phyloP scores from a whole-genome alignment of 1,139 yeast genomes.

The Saccharomyces hybrid region DNA sequence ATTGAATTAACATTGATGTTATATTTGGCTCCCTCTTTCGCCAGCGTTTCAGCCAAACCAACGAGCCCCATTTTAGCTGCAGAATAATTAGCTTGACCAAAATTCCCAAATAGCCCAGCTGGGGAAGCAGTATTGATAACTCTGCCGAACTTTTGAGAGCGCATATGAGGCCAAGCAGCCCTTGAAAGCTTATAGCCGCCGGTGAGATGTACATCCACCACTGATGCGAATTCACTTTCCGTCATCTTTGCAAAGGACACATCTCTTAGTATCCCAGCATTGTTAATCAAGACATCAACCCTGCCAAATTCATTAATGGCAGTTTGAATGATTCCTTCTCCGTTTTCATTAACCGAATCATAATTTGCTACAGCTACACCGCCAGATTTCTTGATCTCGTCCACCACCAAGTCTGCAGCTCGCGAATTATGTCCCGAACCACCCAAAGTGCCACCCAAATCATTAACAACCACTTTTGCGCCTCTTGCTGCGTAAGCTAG shows the following conservation, averaged over 20 bases:
- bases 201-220: slow-evolving; percentile 77
- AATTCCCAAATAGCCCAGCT: slow-evolving; percentile 93
- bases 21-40: slow-evolving; percentile 84
- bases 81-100: slow-evolving; percentile 93
- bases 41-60: slow-evolving; percentile 88
- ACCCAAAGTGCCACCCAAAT: slow-evolving; percentile 74
- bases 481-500: slow-evolving; percentile 82
- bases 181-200: slow-evolving; percentile 82
- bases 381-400: slow-evolving; percentile 65
- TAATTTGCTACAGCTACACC: slow-evolving; percentile 91
- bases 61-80: slow-evolving; percentile 88
- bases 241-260: slow-evolving; percentile 67
- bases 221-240: slow-evolving; percentile 69
- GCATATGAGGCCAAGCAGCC: slow-evolving; percentile 91
- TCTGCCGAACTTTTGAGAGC: slow-evolving; percentile 79
- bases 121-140: slow-evolving; percentile 90
- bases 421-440: slow-evolving; percentile 59
- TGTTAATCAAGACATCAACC: slow-evolving; percentile 82
- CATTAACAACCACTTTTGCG: slow-evolving; percentile 87
- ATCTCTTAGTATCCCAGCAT: slow-evolving; percentile 86
- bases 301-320: slow-evolving; percentile 85
- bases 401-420: slow-evolving; percentile 86
- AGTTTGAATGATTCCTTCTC: slow-evolving; percentile 77
- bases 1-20: slow-evolving; percentile 80
- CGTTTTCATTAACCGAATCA: slow-evolving; percentile 78